A percentile compares a stretch with the other conserved stretches of the same genome.
phyloP scores from a whole-genome alignment of 1,139 yeast species.

The Nakaseomyces sp. region DNA sequence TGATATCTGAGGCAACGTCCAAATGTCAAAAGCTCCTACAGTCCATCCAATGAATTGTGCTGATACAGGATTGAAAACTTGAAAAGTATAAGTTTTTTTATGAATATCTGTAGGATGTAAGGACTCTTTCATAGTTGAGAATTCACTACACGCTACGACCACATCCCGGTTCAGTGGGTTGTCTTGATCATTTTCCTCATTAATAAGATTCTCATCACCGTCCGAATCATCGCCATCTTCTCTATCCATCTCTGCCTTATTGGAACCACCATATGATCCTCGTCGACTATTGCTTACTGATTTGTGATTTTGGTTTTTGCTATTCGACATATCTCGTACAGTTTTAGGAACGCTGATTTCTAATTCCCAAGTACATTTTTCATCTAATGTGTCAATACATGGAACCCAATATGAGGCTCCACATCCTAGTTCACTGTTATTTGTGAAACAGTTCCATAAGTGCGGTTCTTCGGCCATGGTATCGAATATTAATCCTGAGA shows the following conservation, averaged over 20 bases:
- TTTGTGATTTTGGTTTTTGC: conserved; percentile 27
- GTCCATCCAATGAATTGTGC: conserved; percentile 98
- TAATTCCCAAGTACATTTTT: conserved; percentile 85
- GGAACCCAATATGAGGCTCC: conserved; percentile 96
- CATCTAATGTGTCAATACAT: conserved; percentile 83
- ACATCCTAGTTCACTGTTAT: conserved; percentile 66
- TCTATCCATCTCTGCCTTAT: conserved; percentile 11
- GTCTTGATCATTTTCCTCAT: conserved; percentile 36
- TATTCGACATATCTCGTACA: conserved; percentile 57
- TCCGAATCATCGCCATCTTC: conserved; percentile 18
- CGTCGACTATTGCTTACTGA: neutral
- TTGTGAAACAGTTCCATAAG: conserved; percentile 81
- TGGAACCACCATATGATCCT: conserved; percentile 5
- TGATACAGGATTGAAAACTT: conserved; percentile 76
- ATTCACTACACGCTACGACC: conserved; percentile 70
- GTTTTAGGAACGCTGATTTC: conserved; percentile 78
- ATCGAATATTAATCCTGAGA: conserved; percentile 66
- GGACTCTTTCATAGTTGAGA: conserved; percentile 42
- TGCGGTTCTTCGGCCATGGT: conserved; percentile 32
- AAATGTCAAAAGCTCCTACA: conserved; percentile 72
- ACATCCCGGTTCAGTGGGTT: conserved; percentile 45
- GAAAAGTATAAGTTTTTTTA: conserved; percentile 72
- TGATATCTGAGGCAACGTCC: conserved; percentile 34
- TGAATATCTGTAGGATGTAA: conserved; percentile 55
- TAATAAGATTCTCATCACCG: conserved; percentile 12